Evolutionary conservation across 805 yeast species (phyloP).

Genomic region (Spathaspora sp.): DNA sequence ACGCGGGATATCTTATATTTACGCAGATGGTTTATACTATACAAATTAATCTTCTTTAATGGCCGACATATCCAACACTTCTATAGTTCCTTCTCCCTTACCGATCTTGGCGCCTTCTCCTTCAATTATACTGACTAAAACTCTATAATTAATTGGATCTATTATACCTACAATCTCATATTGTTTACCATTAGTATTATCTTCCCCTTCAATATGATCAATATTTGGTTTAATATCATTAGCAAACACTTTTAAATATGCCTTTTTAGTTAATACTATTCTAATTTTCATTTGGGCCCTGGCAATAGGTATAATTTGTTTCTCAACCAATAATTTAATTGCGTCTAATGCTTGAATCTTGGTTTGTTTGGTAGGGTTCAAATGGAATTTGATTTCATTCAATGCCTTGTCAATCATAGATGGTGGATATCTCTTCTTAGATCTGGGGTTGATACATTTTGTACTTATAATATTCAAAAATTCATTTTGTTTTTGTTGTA

Average conservation of each 20-base stretch:
- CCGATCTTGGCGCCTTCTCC: constrained; percentile 43
- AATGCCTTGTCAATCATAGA: constrained; percentile 89
- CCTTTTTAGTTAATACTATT: constrained; percentile 53
- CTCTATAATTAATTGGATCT: constrained; percentile 82
- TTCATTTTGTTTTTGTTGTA: constrained; percentile 73
- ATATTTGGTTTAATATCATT: constrained; percentile 31
- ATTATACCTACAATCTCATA: constrained; percentile 56
- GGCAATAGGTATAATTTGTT: constrained; percentile 87
- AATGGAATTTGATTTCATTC: constrained; percentile 72
- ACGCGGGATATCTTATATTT: not conserved
- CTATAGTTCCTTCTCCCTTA: constrained; percentile 61
- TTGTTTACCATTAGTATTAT: constrained; percentile 44
- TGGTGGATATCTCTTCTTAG: constrained; percentile 90
- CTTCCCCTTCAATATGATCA: constrained; percentile 34
- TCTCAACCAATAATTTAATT: constrained; percentile 67
- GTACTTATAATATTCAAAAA: constrained; percentile 79
- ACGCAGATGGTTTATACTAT: not conserved
- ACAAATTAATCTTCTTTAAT: constrained; percentile 43
- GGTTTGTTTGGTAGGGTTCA: constrained; percentile 68
- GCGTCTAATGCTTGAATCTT: constrained; percentile 92
- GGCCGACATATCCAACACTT: constrained; percentile 87
- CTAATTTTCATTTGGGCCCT: constrained; percentile 91
- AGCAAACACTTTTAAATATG: constrained; percentile 38
- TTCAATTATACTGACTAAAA: constrained; percentile 54
- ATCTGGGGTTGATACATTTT: constrained; percentile 86